Evolutionary conservation across 2,329 filamentous ascomycete genomes (phyloP).

Genomic region (Trichoderma pleuroti): DNA sequence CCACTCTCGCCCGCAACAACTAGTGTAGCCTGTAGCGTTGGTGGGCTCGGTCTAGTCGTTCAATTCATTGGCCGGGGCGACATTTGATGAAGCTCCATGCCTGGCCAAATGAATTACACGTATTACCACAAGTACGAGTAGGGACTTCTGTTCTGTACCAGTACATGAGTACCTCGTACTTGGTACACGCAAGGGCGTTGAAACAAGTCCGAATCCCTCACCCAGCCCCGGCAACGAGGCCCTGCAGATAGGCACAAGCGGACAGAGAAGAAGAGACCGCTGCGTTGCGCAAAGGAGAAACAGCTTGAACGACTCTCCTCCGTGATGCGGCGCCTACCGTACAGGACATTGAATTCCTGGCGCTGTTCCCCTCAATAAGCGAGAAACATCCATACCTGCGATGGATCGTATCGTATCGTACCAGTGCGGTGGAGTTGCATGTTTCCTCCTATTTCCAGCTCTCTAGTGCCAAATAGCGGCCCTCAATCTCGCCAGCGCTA

Average conservation of each 20-base stretch:
- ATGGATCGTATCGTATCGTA: background rate
- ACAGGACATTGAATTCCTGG: background rate
- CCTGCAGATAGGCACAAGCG: background rate
- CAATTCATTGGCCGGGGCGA: background rate
- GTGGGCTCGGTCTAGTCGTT: background rate
- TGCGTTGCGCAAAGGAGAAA: slow-evolving; percentile 12
- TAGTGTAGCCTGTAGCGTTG: background rate
- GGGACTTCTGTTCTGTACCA: background rate
- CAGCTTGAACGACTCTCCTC: background rate
- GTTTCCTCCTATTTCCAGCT: slow-evolving; percentile 7
- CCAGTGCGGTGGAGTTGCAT: background rate
- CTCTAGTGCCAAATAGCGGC: background rate
- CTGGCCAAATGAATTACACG: background rate
- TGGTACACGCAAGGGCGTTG: background rate
- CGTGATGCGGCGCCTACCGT: background rate
- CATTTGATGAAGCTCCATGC: background rate
- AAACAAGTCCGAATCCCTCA: background rate
- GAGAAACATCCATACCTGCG: slow-evolving; percentile 1
- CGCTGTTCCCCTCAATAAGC: background rate
- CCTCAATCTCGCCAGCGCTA: slow-evolving; percentile 9
- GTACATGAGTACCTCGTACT: background rate
- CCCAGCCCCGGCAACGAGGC: background rate
- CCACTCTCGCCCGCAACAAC: background rate
- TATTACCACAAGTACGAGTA: background rate
- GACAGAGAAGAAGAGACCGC: background rate